Base-by-base conservation (phyloP, 768 basidiomycete species). In the Collybia sp. region DNA sequence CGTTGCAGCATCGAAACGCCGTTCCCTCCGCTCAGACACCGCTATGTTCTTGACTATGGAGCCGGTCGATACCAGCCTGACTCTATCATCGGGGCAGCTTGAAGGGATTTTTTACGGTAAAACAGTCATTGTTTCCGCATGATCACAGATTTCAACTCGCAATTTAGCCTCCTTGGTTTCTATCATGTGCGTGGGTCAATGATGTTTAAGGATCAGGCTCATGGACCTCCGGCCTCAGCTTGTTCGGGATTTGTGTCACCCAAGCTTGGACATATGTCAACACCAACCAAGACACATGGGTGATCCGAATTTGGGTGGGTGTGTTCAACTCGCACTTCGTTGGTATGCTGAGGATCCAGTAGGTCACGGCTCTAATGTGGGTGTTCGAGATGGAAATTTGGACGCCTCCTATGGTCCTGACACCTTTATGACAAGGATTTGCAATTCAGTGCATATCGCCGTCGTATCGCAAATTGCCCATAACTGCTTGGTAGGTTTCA, bases 181-280 rank as follows among this genome's bases (percentile, higher is more conserved):
- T 25, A 25, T 8, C 8, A 25, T 25, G 25, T 25, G 8, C 3
- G 25, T 25, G 8, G 8, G 25, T 8, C 8, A 8, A n/a, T 8
- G 25, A 8, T 25, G 25, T 8, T 25, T 4, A 4, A 25, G 25
- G 8, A 25, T 25, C 25, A 3, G 25, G 3, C 25, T 3, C 25
- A 25, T 25, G 8, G n/a, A 25, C 25, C 25, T n/a, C n/a, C 32
- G 18, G 15, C 25, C n/a, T n/a, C n/a, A 48, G 46, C 20, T 43
- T 52, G 5, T 40, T 45, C 39, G 50, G 50, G 9, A 48, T 48
- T 5, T 48, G n/a, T 15, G 43, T 52, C 12, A 43, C 46, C 11
- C 47, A 52, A 48, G 38, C 19, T 30, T 52, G 50, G 50, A 48
- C 43, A 16, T 52, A 52, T 32, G 12, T 45, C 30, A 43, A 52